Base-by-base conservation (phyloP, 148 eudicot species). In the Suaeda aralocaspica region DNA sequence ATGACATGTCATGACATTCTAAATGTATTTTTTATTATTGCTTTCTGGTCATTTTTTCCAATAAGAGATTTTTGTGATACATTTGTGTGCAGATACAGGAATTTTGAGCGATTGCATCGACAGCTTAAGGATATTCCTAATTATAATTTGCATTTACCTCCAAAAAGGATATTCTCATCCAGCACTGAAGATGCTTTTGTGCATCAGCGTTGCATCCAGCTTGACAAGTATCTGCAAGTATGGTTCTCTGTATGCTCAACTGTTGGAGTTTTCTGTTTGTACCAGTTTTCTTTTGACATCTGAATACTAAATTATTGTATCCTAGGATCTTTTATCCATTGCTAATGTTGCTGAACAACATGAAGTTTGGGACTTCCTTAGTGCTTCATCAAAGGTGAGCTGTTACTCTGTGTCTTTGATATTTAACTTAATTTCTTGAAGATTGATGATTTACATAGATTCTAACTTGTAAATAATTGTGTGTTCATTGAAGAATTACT, bases 291-390 rank as follows among this genome's bases (percentile, higher is more conserved):
- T 57, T 73, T 50, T 56, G 45, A 68, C 41, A 34, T 68, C 21
- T 68, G 26, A 49, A 49, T 26, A 16, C 15, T 29, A 28, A 39
- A 33, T 74, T 36, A 42, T 83, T 11, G 70, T 66, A 58, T 76
- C 69, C 41, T 80, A 94, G 99, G 99, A 94, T 81, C 96, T 94
- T 72, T 77, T 94, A 77, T 87, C 99, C 67, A 94, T 94, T 71
- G 96, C 99, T 66, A 94, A 94, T 82, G 97, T 94, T 69, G 99
- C 96, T 55, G 99, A 94, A 81, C 99, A 89, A 80, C 99, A 94
- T 76, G 97, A 94, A 86, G 99, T 91, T 50, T 91, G 93, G 99
- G 99, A 94, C 77, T 94, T 94, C 83, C 80, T 94, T 62, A 86
- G 97, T 81, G 88, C 71, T 78, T 82, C 97, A 53, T 91, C 99